Evolutionary conservation across 2,329 filamentous ascomycete species (phyloP), one percentile per base, ranked within the genome.

Genomic region (Beauveria brongniartii): DNA sequence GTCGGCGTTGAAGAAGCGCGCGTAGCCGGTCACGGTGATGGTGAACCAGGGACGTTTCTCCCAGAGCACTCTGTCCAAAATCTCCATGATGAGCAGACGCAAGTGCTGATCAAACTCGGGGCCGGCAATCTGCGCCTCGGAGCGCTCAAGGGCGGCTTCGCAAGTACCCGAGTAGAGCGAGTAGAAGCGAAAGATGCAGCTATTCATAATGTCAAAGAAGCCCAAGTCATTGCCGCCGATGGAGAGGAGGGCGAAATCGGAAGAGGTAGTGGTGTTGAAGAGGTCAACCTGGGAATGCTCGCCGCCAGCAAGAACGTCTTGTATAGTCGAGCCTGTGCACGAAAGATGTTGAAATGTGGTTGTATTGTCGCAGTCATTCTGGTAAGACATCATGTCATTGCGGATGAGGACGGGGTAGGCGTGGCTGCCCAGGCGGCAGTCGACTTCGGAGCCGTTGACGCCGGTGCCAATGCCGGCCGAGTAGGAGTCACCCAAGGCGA

Each of bases 191-290:
- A 80, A 80, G 18, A 80, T 74, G 65, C 78, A 80, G 26, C 77
- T 77, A 65, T 80, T 80, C 67, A 80, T 77, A 22, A 80, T 75
- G 43, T 76, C 74, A 63, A 78, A 80, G 70, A 80, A 80, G 63
- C 77, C 78, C 9, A 80, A 71, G 64, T 80, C 78, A 67, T 80
- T 80, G 18, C 78, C 77, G 52, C 77, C 78, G 37, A 80, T 71
- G n/a, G 77, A 79, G 6, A 80, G 69, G 1, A 78, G 72, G 3
- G 76, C 76, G 63, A 80, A 78, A 65, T 77, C 75, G 24, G 69
- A 66, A 1, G 72, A 72, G 1, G 67, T 63, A 9, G 74, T 72
- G 5, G 67, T 67, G 66, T 78, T 74, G 66, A 79, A 71, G 16
- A 63, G 62, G 62, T 78, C 77, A 59, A 80, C 69, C 68, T 80